Conservation (phyloP, 73 alveolate genomes). For the Paramecium biaurelia region DNA sequence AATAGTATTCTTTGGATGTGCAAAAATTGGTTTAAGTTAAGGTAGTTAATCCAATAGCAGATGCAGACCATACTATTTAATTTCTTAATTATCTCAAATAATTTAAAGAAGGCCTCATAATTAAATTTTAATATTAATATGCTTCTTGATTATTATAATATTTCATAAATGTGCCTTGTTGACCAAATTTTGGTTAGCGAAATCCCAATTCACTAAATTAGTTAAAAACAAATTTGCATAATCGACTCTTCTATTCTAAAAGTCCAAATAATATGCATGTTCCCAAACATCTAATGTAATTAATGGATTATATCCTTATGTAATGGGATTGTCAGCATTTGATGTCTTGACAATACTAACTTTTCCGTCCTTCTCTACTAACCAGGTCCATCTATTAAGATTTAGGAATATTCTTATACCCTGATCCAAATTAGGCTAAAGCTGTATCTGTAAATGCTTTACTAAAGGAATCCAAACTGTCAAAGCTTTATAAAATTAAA, state of each 20-base stretch:
- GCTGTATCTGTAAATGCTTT: conserved; percentile 34
- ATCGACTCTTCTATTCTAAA: conserved; percentile 79
- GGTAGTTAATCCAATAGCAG: conserved; percentile 56
- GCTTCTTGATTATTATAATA: background rate
- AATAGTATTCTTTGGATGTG: background rate
- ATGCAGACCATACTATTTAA: background rate
- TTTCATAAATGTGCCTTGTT: background rate
- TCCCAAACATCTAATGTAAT: conserved; percentile 89
- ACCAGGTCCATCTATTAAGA: conserved; percentile 49
- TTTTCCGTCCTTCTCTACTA: conserved; percentile 48
- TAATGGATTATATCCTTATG: conserved; percentile 35
- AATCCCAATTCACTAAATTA: conserved; percentile 86
- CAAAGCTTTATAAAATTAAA: background rate
- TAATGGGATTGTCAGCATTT: conserved; percentile 55
- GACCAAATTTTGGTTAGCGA: background rate
- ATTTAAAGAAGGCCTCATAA: background rate
- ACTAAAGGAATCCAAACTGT: background rate
- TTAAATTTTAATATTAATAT: background rate
- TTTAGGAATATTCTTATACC: conserved; percentile 12
- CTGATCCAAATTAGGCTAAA: conserved; percentile 42
- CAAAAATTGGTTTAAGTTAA: conserved; percentile 21
- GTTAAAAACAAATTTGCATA: conserved; percentile 75
- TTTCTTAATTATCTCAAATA: conserved; percentile 1
- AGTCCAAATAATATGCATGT: conserved; percentile 91
- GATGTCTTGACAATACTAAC: conserved; percentile 25